Evolutionary conservation across 78 protist species (phyloP).

Genomic region (Guillardia theta): DNA sequence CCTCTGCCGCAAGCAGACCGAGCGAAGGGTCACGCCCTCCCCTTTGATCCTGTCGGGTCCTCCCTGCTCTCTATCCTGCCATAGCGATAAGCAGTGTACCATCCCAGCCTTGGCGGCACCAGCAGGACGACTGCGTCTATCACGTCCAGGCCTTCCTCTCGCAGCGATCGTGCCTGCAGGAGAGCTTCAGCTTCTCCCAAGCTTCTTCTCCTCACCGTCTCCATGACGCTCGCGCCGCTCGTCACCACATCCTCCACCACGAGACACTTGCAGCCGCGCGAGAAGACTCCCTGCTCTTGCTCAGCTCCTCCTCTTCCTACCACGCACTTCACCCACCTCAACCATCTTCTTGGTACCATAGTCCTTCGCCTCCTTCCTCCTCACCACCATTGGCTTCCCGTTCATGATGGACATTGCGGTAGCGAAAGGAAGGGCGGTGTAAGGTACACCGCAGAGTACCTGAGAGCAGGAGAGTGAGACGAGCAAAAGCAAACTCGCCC

Average conservation of each 20-base stretch:
- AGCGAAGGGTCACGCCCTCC: neutral
- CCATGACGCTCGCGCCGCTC: slow-evolving; percentile 71
- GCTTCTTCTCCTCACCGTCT: slow-evolving; percentile 57
- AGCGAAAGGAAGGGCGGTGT: slow-evolving; percentile 83
- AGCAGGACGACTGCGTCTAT: slow-evolving; percentile 74
- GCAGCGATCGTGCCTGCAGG: no score
- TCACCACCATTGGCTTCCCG: slow-evolving; percentile 68
- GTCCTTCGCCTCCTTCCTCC: slow-evolving; percentile 80
- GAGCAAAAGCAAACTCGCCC: neutral
- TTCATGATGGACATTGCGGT: slow-evolving; percentile 67
- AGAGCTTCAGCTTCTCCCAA: neutral
- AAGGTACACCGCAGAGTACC: slow-evolving; percentile 78
- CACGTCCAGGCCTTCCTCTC: slow-evolving; percentile 25
- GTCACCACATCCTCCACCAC: slow-evolving; percentile 83
- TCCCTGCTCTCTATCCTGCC: slow-evolving; percentile 84
- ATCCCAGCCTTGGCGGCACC: no score
- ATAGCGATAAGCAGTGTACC: no score
- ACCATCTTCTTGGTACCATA: slow-evolving; percentile 78
- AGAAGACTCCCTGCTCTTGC: slow-evolving; percentile 75
- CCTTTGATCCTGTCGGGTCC: slow-evolving; percentile 49
- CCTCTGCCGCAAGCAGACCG: neutral
- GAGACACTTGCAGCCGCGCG: slow-evolving; percentile 62
- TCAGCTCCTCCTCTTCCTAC: no score
- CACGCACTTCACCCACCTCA: no score
- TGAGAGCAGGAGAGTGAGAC: neutral